These are phyloP conservation scores for Alternaria burnsii DNA, from an alignment of 2,329 filamentous ascomycete genomes.

Conservation along the genomic window DNA sequence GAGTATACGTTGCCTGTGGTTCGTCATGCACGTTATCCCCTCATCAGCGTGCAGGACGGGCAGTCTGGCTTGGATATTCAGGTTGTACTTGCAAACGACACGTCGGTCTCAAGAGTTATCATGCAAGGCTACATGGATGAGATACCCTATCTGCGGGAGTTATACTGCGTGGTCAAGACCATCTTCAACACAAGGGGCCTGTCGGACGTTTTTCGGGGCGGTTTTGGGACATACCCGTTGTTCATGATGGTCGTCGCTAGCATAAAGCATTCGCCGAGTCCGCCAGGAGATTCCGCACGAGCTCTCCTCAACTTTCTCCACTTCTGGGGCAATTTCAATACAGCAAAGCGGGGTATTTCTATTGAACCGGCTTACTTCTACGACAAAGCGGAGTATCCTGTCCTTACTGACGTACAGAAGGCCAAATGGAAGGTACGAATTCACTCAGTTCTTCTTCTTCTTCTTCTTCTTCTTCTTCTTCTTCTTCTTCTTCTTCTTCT, in stretches of 20 bases:
- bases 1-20: constrained; percentile 28
- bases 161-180: constrained; percentile 62
- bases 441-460: background rate
- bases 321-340: constrained; percentile 60
- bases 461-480: background rate
- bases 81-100: constrained; percentile 58
- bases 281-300: constrained; percentile 47
- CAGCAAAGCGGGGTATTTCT: constrained; percentile 58
- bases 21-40: constrained; percentile 49
- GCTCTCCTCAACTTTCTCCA: constrained; percentile 60
- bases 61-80: constrained; percentile 61
- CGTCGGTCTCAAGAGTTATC: constrained; percentile 52
- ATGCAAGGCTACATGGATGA: constrained; percentile 59
- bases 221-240: constrained; percentile 63
- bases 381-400: constrained; percentile 40
- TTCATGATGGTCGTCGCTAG: constrained; percentile 66
- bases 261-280: constrained; percentile 55
- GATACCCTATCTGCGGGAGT: constrained; percentile 58
- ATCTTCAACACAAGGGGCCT: constrained; percentile 61
- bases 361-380: constrained; percentile 59
- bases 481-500: background rate
- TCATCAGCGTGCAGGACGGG: constrained; percentile 55
- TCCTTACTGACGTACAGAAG: constrained; percentile 29
- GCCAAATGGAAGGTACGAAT: constrained; percentile 32
- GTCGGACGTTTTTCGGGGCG: constrained; percentile 57